Evolutionary conservation across 2,329 filamentous ascomycete species (phyloP).

Genomic region (Fonsecaea nubica): DNA sequence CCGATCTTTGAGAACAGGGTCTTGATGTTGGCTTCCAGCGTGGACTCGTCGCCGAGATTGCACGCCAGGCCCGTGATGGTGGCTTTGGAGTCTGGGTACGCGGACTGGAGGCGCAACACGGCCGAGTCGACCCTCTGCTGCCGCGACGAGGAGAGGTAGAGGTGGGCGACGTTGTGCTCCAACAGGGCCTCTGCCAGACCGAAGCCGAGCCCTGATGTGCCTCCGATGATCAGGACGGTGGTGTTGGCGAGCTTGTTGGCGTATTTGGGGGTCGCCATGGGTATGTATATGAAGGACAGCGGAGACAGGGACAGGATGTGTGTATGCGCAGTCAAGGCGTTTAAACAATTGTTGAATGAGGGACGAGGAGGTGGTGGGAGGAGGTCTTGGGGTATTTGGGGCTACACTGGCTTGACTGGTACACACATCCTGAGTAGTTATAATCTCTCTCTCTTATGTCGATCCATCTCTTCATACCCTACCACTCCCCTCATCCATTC

Average conservation of each 20-base stretch:
- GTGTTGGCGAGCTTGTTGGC: conserved; percentile 53
- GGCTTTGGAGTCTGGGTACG: conserved; percentile 49
- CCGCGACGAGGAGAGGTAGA: conserved; percentile 56
- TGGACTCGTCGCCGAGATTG: conserved; percentile 53
- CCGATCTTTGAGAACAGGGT: conserved; percentile 45
- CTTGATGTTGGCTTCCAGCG: conserved; percentile 54
- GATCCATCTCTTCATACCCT: too few species aligned
- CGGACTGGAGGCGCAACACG: conserved; percentile 48
- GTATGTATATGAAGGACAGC: too few species aligned
- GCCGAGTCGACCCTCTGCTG: conserved; percentile 48
- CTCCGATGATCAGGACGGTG: conserved; percentile 61
- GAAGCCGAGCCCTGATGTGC: conserved; percentile 61
- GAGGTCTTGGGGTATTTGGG: too few species aligned
- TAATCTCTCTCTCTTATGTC: too few species aligned
- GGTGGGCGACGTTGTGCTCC: conserved; percentile 53
- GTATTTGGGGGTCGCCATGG: conserved; percentile 34
- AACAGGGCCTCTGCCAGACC: conserved; percentile 59
- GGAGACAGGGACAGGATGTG: too few species aligned
- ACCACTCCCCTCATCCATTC: too few species aligned
- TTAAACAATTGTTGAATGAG: too few species aligned
- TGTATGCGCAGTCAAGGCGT: too few species aligned
- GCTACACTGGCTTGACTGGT: too few species aligned
- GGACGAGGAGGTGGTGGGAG: too few species aligned
- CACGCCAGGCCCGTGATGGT: conserved; percentile 52
- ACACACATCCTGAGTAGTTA: too few species aligned